phyloP scores from a whole-genome alignment of 1,284 basidiomycete genomes.

The Meripilus lineatus region DNA sequence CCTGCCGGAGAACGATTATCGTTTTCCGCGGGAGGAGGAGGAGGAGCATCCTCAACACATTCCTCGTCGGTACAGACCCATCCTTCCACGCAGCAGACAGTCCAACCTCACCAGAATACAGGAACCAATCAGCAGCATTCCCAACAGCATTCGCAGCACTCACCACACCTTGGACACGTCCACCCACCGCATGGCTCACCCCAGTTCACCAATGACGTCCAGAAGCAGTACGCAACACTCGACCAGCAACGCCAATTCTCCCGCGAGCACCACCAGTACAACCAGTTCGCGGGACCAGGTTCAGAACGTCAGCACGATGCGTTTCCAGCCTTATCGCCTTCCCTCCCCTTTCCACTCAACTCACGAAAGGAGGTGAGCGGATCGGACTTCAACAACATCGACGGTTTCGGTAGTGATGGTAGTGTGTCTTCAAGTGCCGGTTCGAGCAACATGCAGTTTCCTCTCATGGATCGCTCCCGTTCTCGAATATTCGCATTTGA shows the following conservation, averaged over 20 bases:
- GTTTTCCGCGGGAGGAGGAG: slow-evolving; percentile 16
- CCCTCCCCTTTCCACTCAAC: background rate
- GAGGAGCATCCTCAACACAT: slow-evolving; percentile 11
- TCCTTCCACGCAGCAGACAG: slow-evolving; percentile 17
- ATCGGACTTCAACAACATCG: slow-evolving; percentile 6
- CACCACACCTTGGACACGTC: background rate
- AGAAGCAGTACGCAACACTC: background rate
- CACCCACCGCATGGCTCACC: background rate
- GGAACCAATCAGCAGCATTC: no score
- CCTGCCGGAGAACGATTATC: slow-evolving; percentile 1
- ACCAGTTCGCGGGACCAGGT: no score
- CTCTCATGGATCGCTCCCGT: no score
- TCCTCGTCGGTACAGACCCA: slow-evolving; percentile 16
- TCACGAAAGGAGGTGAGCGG: no score
- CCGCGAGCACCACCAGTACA: background rate
- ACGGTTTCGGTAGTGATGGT: slow-evolving; percentile 22
- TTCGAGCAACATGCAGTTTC: slow-evolving; percentile 22
- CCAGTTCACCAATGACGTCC: background rate
- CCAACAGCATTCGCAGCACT: slow-evolving; percentile 11
- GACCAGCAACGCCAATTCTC: background rate
- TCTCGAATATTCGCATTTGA: no score
- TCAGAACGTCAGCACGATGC: background rate
- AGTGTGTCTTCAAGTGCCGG: slow-evolving; percentile 22
- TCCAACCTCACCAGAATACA: slow-evolving; percentile 1
- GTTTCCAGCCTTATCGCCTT: background rate